Evolutionary conservation across 2,329 filamentous ascomycete species (phyloP).

Genomic region (Camptophora hylomeconis): DNA sequence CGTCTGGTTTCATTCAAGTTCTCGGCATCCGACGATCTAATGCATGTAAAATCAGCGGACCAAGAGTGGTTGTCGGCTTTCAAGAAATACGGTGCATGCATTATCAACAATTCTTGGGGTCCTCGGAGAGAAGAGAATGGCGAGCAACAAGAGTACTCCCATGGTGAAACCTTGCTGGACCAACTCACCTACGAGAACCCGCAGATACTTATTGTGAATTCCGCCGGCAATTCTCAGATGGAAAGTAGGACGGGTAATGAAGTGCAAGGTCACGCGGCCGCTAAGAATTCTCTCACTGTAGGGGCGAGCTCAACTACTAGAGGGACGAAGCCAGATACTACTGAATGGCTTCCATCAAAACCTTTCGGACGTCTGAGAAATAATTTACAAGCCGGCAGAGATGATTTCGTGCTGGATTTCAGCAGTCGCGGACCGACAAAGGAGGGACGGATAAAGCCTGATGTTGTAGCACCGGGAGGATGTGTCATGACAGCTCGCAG

Average conservation of each 20-base stretch:
- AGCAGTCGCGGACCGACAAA: conserved; percentile 14
- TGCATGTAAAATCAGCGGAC: no score
- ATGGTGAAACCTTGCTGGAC: neutral
- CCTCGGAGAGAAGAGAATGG: conserved; percentile 9
- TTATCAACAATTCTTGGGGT: no score
- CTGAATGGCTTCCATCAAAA: neutral
- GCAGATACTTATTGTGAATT: neutral
- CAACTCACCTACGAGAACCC: neutral
- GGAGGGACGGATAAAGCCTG: conserved; percentile 12
- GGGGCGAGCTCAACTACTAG: no score
- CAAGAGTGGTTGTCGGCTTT: no score
- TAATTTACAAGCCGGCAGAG: neutral
- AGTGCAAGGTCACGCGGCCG: neutral
- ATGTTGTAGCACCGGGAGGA: conserved; percentile 13
- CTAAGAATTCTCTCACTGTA: neutral
- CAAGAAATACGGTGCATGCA: no score
- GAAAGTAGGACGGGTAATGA: neutral
- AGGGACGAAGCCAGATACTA: no score
- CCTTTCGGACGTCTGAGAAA: neutral
- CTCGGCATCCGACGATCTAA: no score
- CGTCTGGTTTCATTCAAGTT: no score
- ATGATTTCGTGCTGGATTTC: conserved; percentile 1
- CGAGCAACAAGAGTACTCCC: neutral
- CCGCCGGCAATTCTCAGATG: neutral
- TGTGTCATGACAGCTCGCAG: conserved; percentile 12